A percentile compares a stretch with the other conserved stretches of the same genome.
phyloP scores from a whole-genome alignment of 2,329 filamentous ascomycete genomes.

The Penicillium sp. region DNA sequence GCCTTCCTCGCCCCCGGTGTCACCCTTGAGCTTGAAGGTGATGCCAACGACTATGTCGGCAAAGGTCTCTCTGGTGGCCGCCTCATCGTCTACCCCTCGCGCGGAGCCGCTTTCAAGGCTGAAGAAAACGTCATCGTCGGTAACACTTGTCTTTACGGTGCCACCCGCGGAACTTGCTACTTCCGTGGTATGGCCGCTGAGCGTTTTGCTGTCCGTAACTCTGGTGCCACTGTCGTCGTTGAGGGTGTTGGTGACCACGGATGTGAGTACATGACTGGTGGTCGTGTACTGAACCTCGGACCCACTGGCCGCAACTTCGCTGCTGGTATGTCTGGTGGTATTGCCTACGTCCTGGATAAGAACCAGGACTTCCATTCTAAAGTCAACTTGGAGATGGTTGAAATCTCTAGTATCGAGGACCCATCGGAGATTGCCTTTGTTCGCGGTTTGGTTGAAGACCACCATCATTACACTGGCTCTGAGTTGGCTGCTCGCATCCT shows the following conservation, averaged over 20 bases:
- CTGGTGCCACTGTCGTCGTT: conserved; percentile 90
- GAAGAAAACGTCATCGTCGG: conserved; percentile 94
- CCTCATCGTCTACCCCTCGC: conserved; percentile 88
- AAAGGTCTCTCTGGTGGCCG: conserved; percentile 93
- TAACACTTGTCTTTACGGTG: conserved; percentile 93
- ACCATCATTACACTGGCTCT: conserved; percentile 96
- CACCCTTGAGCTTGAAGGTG: conserved; percentile 91
- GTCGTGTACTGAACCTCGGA: conserved; percentile 81
- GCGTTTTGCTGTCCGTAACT: conserved; percentile 95
- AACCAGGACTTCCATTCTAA: conserved; percentile 86
- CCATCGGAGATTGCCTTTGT: conserved; percentile 85
- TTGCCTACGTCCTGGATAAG: conserved; percentile 89
- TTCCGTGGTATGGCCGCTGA: conserved; percentile 97
- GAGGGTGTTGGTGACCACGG: conserved; percentile 95
- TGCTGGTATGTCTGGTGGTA: conserved; percentile 97
- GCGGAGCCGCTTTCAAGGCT: conserved; percentile 86
- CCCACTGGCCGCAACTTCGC: conserved; percentile 94
- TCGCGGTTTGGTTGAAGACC: conserved; percentile 88
- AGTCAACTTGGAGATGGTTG: conserved; percentile 97
- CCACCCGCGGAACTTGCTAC: conserved; percentile 85
- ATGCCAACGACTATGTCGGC: conserved; percentile 94
- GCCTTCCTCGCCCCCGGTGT: conserved; percentile 91
- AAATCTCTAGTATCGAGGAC: conserved; percentile 78
- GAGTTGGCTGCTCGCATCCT: conserved; percentile 90
- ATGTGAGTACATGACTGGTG: conserved; percentile 99